Evolutionary conservation across 208 protist species (phyloP).

Genomic region (Acanthamoeba culbertsoni): DNA sequence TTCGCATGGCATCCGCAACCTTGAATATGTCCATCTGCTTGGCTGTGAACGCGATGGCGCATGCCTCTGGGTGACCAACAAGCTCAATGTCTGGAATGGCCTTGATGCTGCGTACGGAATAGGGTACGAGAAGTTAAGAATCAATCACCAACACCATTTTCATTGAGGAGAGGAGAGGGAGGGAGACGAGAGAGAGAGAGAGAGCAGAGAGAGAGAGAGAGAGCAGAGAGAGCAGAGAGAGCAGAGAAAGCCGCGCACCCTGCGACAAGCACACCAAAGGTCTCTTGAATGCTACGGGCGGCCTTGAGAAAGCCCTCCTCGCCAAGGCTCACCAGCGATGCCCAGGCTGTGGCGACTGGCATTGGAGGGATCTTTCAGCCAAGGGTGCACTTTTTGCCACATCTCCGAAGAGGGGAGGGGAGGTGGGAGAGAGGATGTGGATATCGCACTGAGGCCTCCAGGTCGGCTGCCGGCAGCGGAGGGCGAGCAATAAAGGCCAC

Average conservation of each 20-base stretch:
- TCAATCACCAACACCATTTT: background rate
- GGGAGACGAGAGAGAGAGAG: no score
- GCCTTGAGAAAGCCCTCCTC: background rate
- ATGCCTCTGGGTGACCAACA: conserved; percentile 1
- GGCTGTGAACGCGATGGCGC: conserved; percentile 86
- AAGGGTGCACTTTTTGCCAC: background rate
- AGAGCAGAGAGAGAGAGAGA: background rate
- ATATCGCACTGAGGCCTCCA: background rate
- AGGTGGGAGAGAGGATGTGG: background rate
- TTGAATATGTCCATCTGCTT: conserved; percentile 87
- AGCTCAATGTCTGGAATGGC: background rate
- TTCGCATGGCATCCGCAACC: conserved; percentile 82
- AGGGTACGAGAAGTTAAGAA: background rate
- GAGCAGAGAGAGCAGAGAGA: background rate
- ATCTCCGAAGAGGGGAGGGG: background rate
- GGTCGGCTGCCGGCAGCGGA: conserved; percentile 92
- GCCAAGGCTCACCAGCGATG: background rate
- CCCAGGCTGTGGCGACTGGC: conserved; percentile 24
- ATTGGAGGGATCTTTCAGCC: background rate
- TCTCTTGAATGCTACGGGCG: background rate
- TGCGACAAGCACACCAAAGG: conserved; percentile 41
- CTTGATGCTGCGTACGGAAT: background rate
- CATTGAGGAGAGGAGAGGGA: no score
- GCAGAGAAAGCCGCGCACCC: background rate
- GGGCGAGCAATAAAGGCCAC: conserved; percentile 96